phyloP scores from a whole-genome alignment of 306 rosid species.

The Argentina anserina region DNA sequence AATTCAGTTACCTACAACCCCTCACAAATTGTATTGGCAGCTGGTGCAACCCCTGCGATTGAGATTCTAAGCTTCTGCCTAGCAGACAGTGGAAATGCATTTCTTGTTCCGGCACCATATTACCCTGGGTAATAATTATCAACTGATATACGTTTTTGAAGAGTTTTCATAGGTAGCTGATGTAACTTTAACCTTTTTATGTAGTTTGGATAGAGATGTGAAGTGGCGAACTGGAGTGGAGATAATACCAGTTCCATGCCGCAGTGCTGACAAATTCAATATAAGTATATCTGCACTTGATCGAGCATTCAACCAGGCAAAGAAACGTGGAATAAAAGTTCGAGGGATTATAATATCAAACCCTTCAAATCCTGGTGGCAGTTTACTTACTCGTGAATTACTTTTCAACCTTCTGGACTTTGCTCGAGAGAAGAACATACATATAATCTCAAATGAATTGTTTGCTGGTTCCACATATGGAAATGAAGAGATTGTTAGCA shows the following conservation, averaged over 20 bases:
- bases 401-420: slow-evolving; percentile 72
- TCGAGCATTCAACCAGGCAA: slow-evolving; percentile 79
- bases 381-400: slow-evolving; percentile 51
- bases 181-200: slow-evolving; percentile 21
- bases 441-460: slow-evolving; percentile 72
- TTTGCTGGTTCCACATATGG: slow-evolving; percentile 55
- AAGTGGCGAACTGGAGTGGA: slow-evolving; percentile 81
- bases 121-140: slow-evolving; percentile 57
- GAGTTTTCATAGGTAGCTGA: slow-evolving; percentile 8
- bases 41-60: slow-evolving; percentile 71
- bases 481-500: slow-evolving; percentile 63
- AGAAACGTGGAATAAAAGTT: slow-evolving; percentile 74
- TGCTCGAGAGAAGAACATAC: slow-evolving; percentile 90
- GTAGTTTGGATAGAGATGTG: slow-evolving; percentile 71
- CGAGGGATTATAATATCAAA: slow-evolving; percentile 77
- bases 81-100: slow-evolving; percentile 81
- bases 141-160: slow-evolving; percentile 9
- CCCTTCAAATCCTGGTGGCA: slow-evolving; percentile 78
- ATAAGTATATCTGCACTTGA: slow-evolving; percentile 60
- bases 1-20: slow-evolving; percentile 63
- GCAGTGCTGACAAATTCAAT: slow-evolving; percentile 70
- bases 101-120: slow-evolving; percentile 92
- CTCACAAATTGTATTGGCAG: slow-evolving; percentile 61
- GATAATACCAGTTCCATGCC: slow-evolving; percentile 76
- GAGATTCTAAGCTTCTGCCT: slow-evolving; percentile 91